phyloP scores from a whole-genome alignment of 345 rosid genomes.

The Euphorbia peplus region DNA sequence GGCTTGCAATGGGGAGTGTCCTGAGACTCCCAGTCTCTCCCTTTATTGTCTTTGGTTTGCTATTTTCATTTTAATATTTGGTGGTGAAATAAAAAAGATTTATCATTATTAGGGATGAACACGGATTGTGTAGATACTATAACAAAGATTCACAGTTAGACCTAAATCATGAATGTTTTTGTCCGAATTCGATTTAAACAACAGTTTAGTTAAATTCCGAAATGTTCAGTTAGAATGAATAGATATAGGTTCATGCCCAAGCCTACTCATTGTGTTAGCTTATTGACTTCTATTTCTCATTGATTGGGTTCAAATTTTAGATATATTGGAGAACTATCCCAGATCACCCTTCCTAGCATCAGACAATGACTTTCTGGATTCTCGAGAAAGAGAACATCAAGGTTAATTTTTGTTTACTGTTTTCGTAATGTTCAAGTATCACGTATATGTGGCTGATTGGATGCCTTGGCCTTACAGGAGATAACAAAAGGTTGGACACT shows the following conservation, averaged over 20 bases:
- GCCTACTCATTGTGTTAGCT: no score
- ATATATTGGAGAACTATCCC: slow-evolving; percentile 77
- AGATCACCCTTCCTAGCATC: slow-evolving; percentile 72
- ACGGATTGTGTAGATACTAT: no score
- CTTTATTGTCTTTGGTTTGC: background rate
- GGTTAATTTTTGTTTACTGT: slow-evolving; percentile 5
- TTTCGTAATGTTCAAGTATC: background rate
- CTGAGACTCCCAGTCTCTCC: background rate
- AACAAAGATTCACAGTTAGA: no score
- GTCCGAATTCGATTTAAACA: no score
- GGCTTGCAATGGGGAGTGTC: background rate
- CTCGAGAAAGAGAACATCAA: slow-evolving; percentile 30
- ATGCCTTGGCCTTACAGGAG: slow-evolving; percentile 47
- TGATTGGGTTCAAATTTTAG: slow-evolving; percentile 34
- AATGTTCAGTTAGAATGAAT: no score
- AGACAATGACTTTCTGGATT: slow-evolving; percentile 26
- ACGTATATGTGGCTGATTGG: slow-evolving; percentile 6
- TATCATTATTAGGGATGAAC: background rate
- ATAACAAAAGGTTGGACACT: slow-evolving; percentile 70
- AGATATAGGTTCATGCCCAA: no score
- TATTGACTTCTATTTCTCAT: background rate
- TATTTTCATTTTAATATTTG: background rate
- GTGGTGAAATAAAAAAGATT: background rate
- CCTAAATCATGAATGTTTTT: no score
- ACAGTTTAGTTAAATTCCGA: no score